Base-by-base conservation (phyloP, 2,329 filamentous ascomycete species). In the Botrytis tulipae region DNA sequence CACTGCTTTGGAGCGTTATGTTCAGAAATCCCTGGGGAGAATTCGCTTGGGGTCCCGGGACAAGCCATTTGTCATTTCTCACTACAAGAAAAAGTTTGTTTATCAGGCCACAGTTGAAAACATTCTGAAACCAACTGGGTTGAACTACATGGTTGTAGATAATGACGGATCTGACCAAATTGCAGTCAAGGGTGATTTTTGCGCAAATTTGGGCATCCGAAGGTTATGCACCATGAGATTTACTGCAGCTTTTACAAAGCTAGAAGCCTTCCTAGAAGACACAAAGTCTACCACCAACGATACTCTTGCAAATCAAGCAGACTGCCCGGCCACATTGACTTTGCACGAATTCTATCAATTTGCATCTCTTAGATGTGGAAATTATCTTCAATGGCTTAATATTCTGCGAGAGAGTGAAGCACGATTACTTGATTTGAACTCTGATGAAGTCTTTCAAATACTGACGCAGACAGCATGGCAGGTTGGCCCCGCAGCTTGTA, bases 271-370 rank as follows among this genome's bases (percentile, higher is more conserved):
- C 25, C 37, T 81, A 8, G 59, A 74, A 20, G 60, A 40, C 71
- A 74, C 74, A 1, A 48, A 70, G 63, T 66, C 83, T 79, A 46
- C 77, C 62, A 82, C 86, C 0, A 92, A 92, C 73, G 76, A 82
- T 0, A 84, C 87, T 0, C 83, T 92, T 20, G 84, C 89, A 0
- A 79, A 77, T 1, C 87, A 89, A 73, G 80, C 76, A 0, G 69
- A 79, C 0, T 90, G 88, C 67, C 87, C 89, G 0, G 18, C 73
- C 0, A 77, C 84, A 35, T 81, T 92, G 72, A 82, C 85, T 0
- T 73, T 88, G 0, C 84, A 86, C 0, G 88, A 92, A 71, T 91
- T 85, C 78, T 86, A 87, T 69, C 82, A 84, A 0, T 84, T 90
- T n/a, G 82, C 83, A 0, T 78, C 84, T 0, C 75, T 91, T 4